Conservation (phyloP, 2,329 filamentous ascomycete species). For the Aureobasidium sp. region DNA sequence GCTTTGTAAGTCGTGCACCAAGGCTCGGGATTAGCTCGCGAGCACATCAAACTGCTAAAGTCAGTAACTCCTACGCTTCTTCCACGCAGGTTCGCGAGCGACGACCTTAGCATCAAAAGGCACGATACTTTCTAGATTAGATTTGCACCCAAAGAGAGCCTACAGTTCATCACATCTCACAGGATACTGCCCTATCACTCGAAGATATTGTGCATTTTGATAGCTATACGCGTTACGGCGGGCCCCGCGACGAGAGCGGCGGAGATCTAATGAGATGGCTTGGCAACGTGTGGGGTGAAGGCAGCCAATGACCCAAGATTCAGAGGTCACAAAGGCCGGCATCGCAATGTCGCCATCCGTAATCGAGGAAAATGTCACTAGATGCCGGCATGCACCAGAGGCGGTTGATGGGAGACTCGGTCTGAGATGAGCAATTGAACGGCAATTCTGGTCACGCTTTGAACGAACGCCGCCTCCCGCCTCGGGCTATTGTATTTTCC, state of each 20-base stretch:
- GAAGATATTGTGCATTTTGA: too few relatives aligned
- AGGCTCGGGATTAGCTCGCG: not conserved
- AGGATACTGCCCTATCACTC: too few relatives aligned
- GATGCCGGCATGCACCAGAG: not conserved
- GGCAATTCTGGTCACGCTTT: constrained; percentile 6
- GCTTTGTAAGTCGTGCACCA: not conserved
- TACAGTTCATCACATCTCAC: too few relatives aligned
- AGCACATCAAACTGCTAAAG: not conserved
- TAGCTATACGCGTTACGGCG: not conserved
- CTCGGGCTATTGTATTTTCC: not conserved
- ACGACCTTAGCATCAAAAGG: too few relatives aligned
- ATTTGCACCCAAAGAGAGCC: too few relatives aligned
- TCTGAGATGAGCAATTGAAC: constrained; percentile 9
- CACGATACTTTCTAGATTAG: too few relatives aligned
- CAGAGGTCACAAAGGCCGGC: not conserved
- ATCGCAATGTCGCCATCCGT: not conserved
- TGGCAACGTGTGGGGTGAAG: not conserved
- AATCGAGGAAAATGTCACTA: not conserved
- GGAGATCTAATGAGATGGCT: constrained; percentile 2
- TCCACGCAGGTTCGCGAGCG: not conserved
- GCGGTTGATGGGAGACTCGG: not conserved
- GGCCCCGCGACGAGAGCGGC: not conserved
- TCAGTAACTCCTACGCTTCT: too few relatives aligned
- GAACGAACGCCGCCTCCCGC: not conserved
- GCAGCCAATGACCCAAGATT: too few relatives aligned